These are phyloP conservation scores for Phoma herbarum DNA, from an alignment of 2,329 filamentous ascomycete genomes.

Conservation along the genomic window DNA sequence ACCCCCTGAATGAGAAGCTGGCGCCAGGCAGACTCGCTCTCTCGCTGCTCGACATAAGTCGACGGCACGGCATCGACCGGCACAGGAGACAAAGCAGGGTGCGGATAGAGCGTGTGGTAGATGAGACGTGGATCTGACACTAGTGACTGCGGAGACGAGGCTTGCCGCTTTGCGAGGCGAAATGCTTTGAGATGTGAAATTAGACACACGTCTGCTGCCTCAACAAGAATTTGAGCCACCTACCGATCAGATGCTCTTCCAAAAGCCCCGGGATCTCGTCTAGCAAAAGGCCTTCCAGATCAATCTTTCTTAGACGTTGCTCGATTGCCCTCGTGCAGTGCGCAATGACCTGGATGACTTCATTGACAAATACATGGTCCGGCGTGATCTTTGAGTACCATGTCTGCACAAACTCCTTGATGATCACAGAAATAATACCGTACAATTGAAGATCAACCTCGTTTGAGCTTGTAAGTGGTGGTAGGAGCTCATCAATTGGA, in stretches of 20 bases:
- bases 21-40: slow-evolving; percentile 84
- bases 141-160: slow-evolving; percentile 67
- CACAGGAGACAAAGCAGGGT: slow-evolving; percentile 81
- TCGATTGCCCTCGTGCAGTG: slow-evolving; percentile 90
- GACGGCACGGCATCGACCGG: slow-evolving; percentile 65
- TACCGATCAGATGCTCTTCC: slow-evolving; percentile 82
- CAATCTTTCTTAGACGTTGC: slow-evolving; percentile 81
- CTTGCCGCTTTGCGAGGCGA: slow-evolving; percentile 68
- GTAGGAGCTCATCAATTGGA: slow-evolving; percentile 82
- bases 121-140: slow-evolving; percentile 70
- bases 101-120: slow-evolving; percentile 84
- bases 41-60: slow-evolving; percentile 67
- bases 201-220: slow-evolving; percentile 33
- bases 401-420: slow-evolving; percentile 87
- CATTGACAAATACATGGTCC: slow-evolving; percentile 86
- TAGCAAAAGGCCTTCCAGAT: slow-evolving; percentile 81
- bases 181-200: slow-evolving; percentile 66
- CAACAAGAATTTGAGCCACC: slow-evolving; percentile 40
- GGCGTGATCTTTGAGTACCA: slow-evolving; percentile 96
- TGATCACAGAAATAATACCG: slow-evolving; percentile 86
- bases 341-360: slow-evolving; percentile 88
- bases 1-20: slow-evolving; percentile 86
- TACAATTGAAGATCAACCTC: slow-evolving; percentile 94
- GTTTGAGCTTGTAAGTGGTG: slow-evolving; percentile 91
- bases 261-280: slow-evolving; percentile 88